Conservation (phyloP, 345 rosid species). For the Syzygium aromaticum region DNA sequence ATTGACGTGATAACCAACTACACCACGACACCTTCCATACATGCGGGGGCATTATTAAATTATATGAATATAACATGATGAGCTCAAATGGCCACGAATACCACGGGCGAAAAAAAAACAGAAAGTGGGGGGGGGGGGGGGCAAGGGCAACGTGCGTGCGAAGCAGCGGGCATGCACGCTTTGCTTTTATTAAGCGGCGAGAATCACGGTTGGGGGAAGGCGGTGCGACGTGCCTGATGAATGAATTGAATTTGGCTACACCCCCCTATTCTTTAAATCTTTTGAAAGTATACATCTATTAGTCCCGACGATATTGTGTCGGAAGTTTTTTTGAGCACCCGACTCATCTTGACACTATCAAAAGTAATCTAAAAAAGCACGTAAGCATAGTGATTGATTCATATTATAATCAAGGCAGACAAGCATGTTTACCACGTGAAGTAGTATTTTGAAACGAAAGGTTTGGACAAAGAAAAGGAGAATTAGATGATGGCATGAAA, state of each 20-base stretch:
- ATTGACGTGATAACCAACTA: constrained; percentile 99
- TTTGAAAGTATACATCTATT: neutral
- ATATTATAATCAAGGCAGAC: no score
- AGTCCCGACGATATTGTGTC: neutral
- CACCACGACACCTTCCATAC: constrained; percentile 66
- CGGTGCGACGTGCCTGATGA: neutral
- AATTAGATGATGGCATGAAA: fast-evolving
- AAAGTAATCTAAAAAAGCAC: neutral
- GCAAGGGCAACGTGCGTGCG: neutral
- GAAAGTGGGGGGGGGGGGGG: neutral
- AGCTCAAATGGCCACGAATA: neutral
- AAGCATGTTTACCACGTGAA: neutral
- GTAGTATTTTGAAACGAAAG: neutral
- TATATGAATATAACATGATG: fast-evolving
- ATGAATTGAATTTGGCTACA: neutral
- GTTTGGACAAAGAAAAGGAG: neutral
- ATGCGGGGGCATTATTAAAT: fast-evolving
- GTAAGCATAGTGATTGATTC: neutral
- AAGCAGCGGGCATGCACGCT: neutral
- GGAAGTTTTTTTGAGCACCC: no score
- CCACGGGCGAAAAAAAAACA: fast-evolving
- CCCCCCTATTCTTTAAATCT: neutral
- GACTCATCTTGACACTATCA: no score
- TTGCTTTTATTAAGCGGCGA: neutral
- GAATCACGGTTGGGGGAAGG: neutral